Evolutionary conservation across 805 yeast genomes (phyloP).

Genomic region (Ogataea siamensis): DNA sequence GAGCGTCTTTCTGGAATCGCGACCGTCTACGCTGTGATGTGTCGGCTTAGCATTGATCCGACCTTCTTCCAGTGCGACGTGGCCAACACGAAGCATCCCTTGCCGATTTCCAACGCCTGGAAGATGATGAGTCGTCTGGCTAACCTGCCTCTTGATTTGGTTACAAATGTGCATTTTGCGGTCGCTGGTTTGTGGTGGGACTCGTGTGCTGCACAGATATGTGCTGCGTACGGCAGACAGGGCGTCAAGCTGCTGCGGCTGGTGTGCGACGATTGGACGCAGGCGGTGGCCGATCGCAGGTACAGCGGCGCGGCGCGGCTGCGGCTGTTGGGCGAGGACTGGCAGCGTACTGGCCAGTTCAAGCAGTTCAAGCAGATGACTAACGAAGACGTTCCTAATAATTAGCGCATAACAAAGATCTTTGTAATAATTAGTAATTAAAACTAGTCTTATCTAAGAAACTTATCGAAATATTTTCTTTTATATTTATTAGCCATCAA

Average conservation of each 20-base stretch:
- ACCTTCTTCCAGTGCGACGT: constrained; percentile 23
- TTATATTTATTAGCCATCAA: constrained; percentile 1
- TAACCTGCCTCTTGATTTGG: constrained; percentile 48
- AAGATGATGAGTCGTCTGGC: constrained; percentile 64
- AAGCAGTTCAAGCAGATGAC: constrained; percentile 45
- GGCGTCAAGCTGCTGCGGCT: constrained; percentile 57
- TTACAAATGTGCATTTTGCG: constrained; percentile 69
- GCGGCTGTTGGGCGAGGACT: constrained; percentile 76
- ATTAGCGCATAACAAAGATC: not conserved
- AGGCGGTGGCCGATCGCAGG: constrained; percentile 45
- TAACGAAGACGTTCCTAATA: constrained; percentile 21
- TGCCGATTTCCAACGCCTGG: constrained; percentile 65
- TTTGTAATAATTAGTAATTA: not conserved
- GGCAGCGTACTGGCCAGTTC: constrained; percentile 48
- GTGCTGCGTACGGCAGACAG: constrained; percentile 63
- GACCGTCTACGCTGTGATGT: constrained; percentile 74
- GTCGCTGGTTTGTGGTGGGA: constrained; percentile 92
- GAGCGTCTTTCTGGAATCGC: constrained; percentile 87
- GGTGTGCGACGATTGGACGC: constrained; percentile 52
- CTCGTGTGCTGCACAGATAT: constrained; percentile 59
- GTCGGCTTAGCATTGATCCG: constrained; percentile 43
- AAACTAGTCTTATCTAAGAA: not conserved
- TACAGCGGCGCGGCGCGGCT: constrained; percentile 80
- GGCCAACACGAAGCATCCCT: constrained; percentile 43
- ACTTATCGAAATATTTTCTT: not conserved